Percentiles rank a stretch among this genome's conserved stretches.
Evolutionary conservation across 2,329 filamentous ascomycete species (phyloP).

Genomic region (Chaetomiaceae sp.): DNA sequence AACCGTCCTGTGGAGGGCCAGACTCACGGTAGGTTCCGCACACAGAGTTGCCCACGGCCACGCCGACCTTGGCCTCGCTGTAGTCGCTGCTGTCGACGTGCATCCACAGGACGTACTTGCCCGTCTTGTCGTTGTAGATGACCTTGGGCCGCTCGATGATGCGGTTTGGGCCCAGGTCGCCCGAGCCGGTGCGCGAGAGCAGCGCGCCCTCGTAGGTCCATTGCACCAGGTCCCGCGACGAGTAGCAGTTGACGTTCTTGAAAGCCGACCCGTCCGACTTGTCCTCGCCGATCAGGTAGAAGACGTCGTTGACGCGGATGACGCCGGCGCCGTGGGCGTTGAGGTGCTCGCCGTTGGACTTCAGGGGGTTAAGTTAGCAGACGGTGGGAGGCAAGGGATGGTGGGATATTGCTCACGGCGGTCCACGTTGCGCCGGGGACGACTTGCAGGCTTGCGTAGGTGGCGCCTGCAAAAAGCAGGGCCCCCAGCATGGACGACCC

Average conservation of each 20-base stretch:
- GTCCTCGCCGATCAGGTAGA: constrained; percentile 65
- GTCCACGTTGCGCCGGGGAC: constrained; percentile 25
- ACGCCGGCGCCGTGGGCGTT: constrained; percentile 62
- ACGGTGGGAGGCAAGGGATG: not conserved
- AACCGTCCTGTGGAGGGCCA: not conserved
- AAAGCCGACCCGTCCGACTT: constrained; percentile 58
- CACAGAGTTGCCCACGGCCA: constrained; percentile 52
- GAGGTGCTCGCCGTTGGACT: constrained; percentile 48
- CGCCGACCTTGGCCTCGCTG: constrained; percentile 57
- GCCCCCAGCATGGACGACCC: not conserved
- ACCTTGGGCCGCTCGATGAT: constrained; percentile 64
- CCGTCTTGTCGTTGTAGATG: constrained; percentile 58
- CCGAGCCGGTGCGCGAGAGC: constrained; percentile 45
- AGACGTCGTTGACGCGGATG: constrained; percentile 49
- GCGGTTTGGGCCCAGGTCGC: constrained; percentile 54
- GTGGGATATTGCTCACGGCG: constrained; percentile 1
- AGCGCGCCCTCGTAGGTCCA: constrained; percentile 58
- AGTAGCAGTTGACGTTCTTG: constrained; percentile 63
- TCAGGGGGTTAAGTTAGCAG: not conserved
- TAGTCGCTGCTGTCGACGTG: constrained; percentile 60
- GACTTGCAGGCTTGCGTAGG: constrained; percentile 17
- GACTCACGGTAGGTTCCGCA: constrained; percentile 39
- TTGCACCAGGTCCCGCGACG: constrained; percentile 53
- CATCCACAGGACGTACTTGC: constrained; percentile 62
- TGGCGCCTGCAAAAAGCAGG: constrained; percentile 13